Evolutionary conservation across 768 basidiomycete species (phyloP), one percentile per base, ranked within the genome.

Genomic region (Amanita pseudoporphyria): DNA sequence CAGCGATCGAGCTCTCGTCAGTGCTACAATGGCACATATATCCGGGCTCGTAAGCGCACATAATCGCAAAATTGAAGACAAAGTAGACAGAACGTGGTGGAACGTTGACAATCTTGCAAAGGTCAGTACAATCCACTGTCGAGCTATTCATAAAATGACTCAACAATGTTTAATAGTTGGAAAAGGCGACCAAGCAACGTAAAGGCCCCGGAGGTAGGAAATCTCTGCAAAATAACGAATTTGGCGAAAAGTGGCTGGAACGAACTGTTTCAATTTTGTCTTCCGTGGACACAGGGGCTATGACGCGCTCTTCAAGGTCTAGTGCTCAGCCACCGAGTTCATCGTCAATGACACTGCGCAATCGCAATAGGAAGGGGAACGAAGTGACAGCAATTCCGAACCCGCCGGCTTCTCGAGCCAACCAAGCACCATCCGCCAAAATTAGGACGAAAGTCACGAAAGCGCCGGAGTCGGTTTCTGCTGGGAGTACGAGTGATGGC

Each of bases 1-100:
- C 59, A 89, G 88, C 57, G 92, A 97, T 62, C 76, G 84, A 5
- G 93, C 95, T 0, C 70, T 98, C 48, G 80, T 71, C 5, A 91
- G 87, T 54, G 95, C 87, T 0, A 75, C 83, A 0, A 79, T 92
- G 77, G 87, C 91, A 0, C 87, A 92, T 61, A 63, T 95, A 1
- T 67, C 69, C 6, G 94, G 93, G 3, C 65, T 97, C 18, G 71
- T 69, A 1, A 41, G 22, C 7, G 51, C 43, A n/a, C 21, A 38
- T 28, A 31, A 35, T 31, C 10, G 21, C 9, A 21, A 49, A 19
- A 62, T 66, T 13, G 61, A 64, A 32, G 56, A 56, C 0, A 56
- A 59, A 6, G 68, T 74, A n/a, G 67, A 78, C 49, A 64, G 70
- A 41, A 56, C 57, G 4, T 90, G 87, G 86, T 91, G 88, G 87